Base-by-base conservation (phyloP, 768 basidiomycete species). In the Suillus paluster region DNA sequence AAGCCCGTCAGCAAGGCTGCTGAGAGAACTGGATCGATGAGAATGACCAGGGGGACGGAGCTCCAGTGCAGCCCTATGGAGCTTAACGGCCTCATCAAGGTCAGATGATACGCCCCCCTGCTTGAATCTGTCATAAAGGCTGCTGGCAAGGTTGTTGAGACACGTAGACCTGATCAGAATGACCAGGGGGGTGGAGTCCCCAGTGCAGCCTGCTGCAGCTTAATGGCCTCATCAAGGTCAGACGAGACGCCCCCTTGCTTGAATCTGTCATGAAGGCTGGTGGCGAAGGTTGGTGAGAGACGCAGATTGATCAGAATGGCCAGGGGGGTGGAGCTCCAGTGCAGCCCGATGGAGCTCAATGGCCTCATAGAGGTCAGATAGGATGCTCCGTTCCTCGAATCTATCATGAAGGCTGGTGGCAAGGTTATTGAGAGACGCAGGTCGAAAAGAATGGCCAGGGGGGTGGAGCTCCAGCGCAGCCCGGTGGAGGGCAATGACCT, bases 341-440 rank as follows among this genome's bases (percentile, higher is more conserved):
- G 38, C 55, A 41, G 55, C 38, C 21, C 36, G 7, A 15, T 60
- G 62, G 14, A 60, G 50, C 38, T 21, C 27, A 46, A 69, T 62
- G 11, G 58, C 63, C 44, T 68, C 58, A 17, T 69, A 42, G 39
- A 69, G 34, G 56, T 69, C 67, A 30, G 39, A 55, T 6, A 55
- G 14, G 25, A 34, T 55, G 1, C 50, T 56, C n/a, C 25, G 48
- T 41, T 59, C 50, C 49, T 59, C 41, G 41, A 62, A 69, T 17
- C 67, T 42, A 8, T 15, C 50, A 25, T 52, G 38, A n/a, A 67
- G 53, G 6, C 50, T 49, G 46, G 4, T 25, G 19, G 36, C 63
- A 34, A 64, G 64, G 3, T 41, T 39, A 25, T 41, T 41, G 34
- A 64, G 60, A 50, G 27, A 42, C 10, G 7, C 25, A 6, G 46